Evolutionary conservation across 306 rosid species (phyloP), one percentile per base, ranked within the genome.

Genomic region (Trifolium subterraneum): DNA sequence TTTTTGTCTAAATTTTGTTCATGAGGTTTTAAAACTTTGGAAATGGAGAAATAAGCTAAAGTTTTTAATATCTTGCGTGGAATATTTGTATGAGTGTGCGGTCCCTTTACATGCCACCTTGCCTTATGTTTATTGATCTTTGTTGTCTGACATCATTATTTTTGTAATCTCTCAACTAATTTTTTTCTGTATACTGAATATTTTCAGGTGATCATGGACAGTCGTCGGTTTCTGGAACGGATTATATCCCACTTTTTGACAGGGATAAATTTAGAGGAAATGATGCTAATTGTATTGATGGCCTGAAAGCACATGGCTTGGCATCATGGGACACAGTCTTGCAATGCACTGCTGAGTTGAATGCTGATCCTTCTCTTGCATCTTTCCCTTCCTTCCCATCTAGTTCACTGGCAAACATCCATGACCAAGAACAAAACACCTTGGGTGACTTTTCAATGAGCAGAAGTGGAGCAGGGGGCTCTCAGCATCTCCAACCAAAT

Each of bases 241-340:
- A 89, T 81, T 81, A 83, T 68, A 68, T 80, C 73, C 78, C 90
- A 18, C 83, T 73, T 27, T 55, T 84, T 73, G 74, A 76, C 68
- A 84, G 50, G 71, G 90, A 85, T 79, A 80, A 54, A 67, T 81
- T 71, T 45, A 35, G 71, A 31, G 88, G 78, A 79, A 74, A 29
- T 86, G 81, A 78, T 70, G 64, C 76, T 56, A 23, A 65, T 74
- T 71, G 56, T 50, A 44, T 55, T 60, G 90, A 78, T 73, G 82
- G 81, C 69, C 86, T 81, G 78, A 82, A 77, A 78, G 62, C 83
- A 62, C 83, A 86, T 66, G 89, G 74, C 75, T 15, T 79, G 76
- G 76, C 86, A 38, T 79, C 96, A 20, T 92, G 97, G 97, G 90
- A 76, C 78, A 82, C 71, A 61, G 86, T 84, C 76, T 71, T 88